Percentiles rank a stretch among this genome's conserved stretches.
Conservation (phyloP, 768 basidiomycete genomes). For the Leccinum disarticulatum region DNA sequence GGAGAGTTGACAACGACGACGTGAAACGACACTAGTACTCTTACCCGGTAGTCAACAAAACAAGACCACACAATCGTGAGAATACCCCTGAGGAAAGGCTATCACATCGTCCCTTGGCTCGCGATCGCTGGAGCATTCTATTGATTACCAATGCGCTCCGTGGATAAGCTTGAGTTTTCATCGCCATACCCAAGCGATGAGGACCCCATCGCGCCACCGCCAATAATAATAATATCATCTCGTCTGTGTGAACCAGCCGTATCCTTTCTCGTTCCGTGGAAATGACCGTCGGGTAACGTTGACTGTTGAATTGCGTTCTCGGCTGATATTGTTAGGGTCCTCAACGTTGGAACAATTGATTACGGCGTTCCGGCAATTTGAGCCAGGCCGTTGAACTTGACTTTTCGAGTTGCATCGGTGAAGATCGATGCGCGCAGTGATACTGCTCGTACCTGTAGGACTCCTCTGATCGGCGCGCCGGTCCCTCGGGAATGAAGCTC, state of each 20-base stretch:
- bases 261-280: background rate
- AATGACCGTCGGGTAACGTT: background rate
- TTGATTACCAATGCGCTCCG: no score
- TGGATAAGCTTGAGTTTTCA: background rate
- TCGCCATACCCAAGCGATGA: background rate
- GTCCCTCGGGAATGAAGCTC: slow-evolving; percentile 18
- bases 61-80: slow-evolving; percentile 10
- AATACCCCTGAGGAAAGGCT: slow-evolving; percentile 3
- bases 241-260: slow-evolving; percentile 1
- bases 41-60: slow-evolving; percentile 11
- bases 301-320: slow-evolving; percentile 1
- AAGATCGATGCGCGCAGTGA: slow-evolving; percentile 1
- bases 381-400: background rate
- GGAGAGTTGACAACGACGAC: background rate
- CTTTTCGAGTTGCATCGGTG: background rate
- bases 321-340: background rate
- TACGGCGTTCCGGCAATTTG: slow-evolving; percentile 1
- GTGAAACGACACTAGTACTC: no score
- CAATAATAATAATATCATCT: background rate
- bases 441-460: background rate
- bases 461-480: no score
- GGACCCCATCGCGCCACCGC: slow-evolving; percentile 1
- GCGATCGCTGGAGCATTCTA: background rate
- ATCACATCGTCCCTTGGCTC: slow-evolving; percentile 11
- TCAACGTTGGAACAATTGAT: background rate